phyloP scores from a whole-genome alignment of 345 rosid genomes.

The Clarkia xantiana region DNA sequence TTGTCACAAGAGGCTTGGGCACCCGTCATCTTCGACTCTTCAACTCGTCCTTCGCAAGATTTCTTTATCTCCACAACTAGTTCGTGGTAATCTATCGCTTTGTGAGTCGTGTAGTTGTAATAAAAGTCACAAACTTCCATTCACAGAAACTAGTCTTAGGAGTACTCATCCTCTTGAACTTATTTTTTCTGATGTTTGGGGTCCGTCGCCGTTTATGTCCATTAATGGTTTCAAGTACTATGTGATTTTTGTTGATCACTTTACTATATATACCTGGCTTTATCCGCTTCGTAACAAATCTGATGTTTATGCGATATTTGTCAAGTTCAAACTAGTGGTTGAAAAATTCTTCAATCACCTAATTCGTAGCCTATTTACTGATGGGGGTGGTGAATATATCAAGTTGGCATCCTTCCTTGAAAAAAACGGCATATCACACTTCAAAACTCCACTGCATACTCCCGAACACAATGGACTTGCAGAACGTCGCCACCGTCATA shows the following conservation, averaged over 20 bases:
- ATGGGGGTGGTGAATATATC: slow-evolving; percentile 6
- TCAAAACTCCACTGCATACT: slow-evolving; percentile 4
- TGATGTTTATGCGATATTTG: neutral
- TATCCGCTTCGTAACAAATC: slow-evolving; percentile 2
- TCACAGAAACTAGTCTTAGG: neutral
- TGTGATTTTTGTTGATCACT: slow-evolving; percentile 7
- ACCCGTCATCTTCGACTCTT: too few species aligned
- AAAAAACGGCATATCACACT: neutral
- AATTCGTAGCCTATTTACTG: neutral
- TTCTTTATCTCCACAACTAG: neutral
- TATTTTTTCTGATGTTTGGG: slow-evolving; percentile 6
- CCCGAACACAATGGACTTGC: slow-evolving; percentile 2
- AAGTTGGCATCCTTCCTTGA: neutral
- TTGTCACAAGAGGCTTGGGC: slow-evolving; percentile 5
- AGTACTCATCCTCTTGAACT: slow-evolving; percentile 1
- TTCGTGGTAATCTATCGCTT: neutral
- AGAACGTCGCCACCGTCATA: slow-evolving; percentile 1
- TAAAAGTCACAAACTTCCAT: slow-evolving; percentile 3
- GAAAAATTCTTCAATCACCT: neutral
- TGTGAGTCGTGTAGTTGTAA: slow-evolving; percentile 3
- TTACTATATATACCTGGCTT: slow-evolving; percentile 2
- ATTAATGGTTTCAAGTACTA: slow-evolving; percentile 1
- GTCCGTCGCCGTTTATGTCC: neutral
- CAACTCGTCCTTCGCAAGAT: neutral
- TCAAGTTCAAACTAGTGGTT: slow-evolving; percentile 2